Base-by-base conservation (phyloP, 768 basidiomycete genomes). In the Boletus vermiculosoides region DNA sequence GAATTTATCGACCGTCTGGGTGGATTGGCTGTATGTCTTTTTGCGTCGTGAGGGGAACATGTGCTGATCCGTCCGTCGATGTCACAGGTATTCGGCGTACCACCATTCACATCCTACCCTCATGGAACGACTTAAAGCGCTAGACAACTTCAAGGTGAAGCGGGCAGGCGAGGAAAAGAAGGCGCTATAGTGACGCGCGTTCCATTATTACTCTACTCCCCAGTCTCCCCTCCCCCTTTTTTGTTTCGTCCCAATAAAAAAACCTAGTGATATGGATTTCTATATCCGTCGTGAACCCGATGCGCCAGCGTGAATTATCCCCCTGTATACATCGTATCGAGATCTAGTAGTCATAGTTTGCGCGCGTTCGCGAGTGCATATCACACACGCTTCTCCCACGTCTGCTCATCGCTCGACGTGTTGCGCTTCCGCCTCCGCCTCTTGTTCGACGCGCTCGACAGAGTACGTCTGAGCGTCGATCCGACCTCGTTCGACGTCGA, bases 31-130 rank as follows among this genome's bases (percentile, higher is more conserved):
- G 85, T 93, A 62, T 45, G 55, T 58, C 50, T 39, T 39, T 39
- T 6, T 18, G 13, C 3, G 37, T 39, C 37, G 8, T 39, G 5
- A 1, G 37, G 37, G 33, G 3, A 5, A 18, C 2, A 37, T 9
- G 11, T 41, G 10, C 52, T 59, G 39, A 39, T 22, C 18, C 6
- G 20, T 23, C 28, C 12, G 16, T 33, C 18, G n/a, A 41, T 59
- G 1, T 1, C 10, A 2, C 13, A 90, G 89, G 56, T 97, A 96
- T 76, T 97, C 94, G 50, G 91, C 92, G 22, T 97, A 93, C 64
- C 93, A 97, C 71, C 93, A 98, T 73, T 94, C 91, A 46, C 96
- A 99, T 73, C 96, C 96, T 5, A 97, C 94, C 3, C 72, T 99
- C 61, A 88, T 90, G 37, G 95, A 99, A 76, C 83, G 95, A 9